Evolutionary conservation across 257 asterid species (phyloP), one percentile per base, ranked within the genome.

Genomic region (Solanum rostratum): DNA sequence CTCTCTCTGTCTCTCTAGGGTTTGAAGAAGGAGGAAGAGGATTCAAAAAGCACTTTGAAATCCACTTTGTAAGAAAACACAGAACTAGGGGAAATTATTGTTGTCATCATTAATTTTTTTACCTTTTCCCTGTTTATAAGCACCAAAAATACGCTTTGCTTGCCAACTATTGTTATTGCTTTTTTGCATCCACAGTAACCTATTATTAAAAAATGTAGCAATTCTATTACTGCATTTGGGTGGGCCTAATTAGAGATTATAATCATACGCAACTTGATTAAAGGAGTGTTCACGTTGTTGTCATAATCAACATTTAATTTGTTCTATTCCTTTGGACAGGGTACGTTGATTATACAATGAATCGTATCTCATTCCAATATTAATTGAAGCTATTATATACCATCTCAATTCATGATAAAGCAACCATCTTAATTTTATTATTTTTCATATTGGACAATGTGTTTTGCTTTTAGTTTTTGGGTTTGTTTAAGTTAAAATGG

Each of bases 31-130:
- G 29, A 85, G 70, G 83, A 82, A 53, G 83, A 43, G 88, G 63
- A 63, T 86, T 79, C 85, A 84, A 86, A 87, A 84, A 84, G 83
- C 85, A 74, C 88, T 90, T 91, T 89, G 87, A 87, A 89, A 85
- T 85, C 88, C 55, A 52, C 76, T 81, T 83, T 87, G 24, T 71
- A 22, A 63, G 65, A 29, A 80, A 20, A 68, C 59, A 30, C 37
- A 55, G n/a, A 70, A 24, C 46, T 15, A 53, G 3, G 57, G 33
- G 4, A 5, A 14, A 43, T 30, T 63, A 76, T 46, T 69, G 57
- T 49, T 7, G 46, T 12, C 37, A 66, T 80, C 76, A 62, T 80
- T 60, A 84, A 7, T 30, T 84, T 55, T 55, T 55, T 63, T 3
- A 46, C 52, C 79, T 54, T 81, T 85, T 37, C 43, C 33, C 45